Evolutionary conservation across 352 stramenopile species (phyloP), one percentile per base, ranked within the genome.

Genomic region (Plasmopara viticola): DNA sequence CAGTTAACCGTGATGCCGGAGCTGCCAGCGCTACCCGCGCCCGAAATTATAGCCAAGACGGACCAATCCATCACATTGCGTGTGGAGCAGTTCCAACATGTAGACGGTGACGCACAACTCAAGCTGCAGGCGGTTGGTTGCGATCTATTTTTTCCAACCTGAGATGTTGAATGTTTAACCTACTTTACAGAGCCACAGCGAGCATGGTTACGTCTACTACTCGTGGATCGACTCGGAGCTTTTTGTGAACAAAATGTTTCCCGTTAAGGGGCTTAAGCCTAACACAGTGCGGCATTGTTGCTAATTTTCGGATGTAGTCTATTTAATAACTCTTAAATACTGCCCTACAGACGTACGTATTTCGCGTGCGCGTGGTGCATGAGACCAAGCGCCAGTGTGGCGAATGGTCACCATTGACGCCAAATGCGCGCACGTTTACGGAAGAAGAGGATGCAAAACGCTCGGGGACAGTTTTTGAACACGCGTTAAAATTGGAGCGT

Each of bases 171-270:
- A 35, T 8, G 2, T 35, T 8, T 35, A 35, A 35, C 6, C 10
- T 52, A 48, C 25, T 2, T 20, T 13, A 5, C 53, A 89, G 78
- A 79, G 77, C 35, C 68, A 88, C 59, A 91, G 80, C 38, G 83
- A 91, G 56, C 77, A 91, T 48, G 80, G 83, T 31, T 94, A 91
- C 53, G 80, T 94, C 20, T 94, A 91, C 56, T 94, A 94, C 72
- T 91, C 78, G 51, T 94, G 83, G 83, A 67, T 54, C 48, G 77
- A 94, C 39, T 90, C 82, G 44, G 77, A 80, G 47, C 37, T 78
- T 7, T 86, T 88, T 48, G 31, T 61, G 12, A 62, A 57, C 33
- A 64, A 64, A 20, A 83, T 85, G 62, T 81, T 70, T 44, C 74
- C 81, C 9, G 70, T 94, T 28, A 90, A 90, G 55, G 77, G 79